These are phyloP conservation scores for Bacterosira constricta DNA, from an alignment of 108 stramenopile species.

Conservation along the genomic window DNA sequence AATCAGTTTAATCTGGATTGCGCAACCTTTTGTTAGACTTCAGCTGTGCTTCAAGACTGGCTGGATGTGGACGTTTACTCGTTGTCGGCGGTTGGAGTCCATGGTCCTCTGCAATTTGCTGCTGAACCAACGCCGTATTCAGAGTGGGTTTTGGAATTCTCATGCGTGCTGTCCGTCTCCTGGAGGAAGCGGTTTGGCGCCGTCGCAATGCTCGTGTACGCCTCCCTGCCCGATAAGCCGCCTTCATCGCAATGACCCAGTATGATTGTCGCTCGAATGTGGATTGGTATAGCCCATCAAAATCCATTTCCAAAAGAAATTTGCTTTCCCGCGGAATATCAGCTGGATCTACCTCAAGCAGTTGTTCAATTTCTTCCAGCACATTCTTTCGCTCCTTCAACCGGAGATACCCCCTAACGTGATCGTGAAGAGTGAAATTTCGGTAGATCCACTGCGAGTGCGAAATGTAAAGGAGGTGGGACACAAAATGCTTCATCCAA, in stretches of 20 bases:
- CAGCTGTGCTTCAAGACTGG: too few species aligned
- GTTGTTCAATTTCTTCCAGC: not conserved
- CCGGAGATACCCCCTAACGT: not conserved
- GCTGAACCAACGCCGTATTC: too few species aligned
- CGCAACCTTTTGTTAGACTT: too few species aligned
- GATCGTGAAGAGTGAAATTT: not conserved
- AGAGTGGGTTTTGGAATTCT: too few species aligned
- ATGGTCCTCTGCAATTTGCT: too few species aligned
- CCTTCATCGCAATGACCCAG: constrained; percentile 1
- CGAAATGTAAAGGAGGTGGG: not conserved
- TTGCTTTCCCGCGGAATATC: not conserved
- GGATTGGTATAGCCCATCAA: not conserved
- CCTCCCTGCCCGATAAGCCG: not conserved
- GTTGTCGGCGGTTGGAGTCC: too few species aligned
- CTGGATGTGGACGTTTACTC: too few species aligned
- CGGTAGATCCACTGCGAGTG: not conserved
- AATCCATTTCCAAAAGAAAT: not conserved
- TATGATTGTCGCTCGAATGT: not conserved
- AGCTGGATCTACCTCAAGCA: not conserved
- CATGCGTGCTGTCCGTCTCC: too few species aligned
- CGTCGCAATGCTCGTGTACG: not conserved
- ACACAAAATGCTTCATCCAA: not conserved
- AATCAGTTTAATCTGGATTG: too few species aligned
- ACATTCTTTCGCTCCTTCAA: not conserved
- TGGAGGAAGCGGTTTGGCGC: too few species aligned